These are phyloP conservation scores for Apophysomyces elegans DNA, from an alignment of 371 early-diverging fungal genomes.

Conservation along the genomic window DNA sequence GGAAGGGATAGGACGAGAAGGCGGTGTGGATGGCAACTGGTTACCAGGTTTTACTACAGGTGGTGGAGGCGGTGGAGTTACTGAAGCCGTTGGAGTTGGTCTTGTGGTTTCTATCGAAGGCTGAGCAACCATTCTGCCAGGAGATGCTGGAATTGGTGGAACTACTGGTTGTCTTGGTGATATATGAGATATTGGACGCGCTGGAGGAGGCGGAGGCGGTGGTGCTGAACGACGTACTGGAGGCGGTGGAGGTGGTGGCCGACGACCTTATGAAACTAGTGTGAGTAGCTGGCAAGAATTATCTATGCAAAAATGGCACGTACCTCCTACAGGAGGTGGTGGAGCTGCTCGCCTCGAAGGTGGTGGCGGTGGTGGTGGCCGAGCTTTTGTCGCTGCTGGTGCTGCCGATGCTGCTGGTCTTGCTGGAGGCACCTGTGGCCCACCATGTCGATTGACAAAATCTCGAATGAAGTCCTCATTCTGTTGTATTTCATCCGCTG, in stretches of 20 bases:
- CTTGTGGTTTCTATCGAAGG: too few species aligned
- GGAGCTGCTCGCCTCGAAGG: slow-evolving; percentile 30
- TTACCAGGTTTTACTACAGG: background rate
- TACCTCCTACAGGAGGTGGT: slow-evolving; percentile 44
- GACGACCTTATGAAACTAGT: slow-evolving; percentile 29
- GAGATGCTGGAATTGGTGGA: slow-evolving; percentile 8
- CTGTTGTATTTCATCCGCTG: slow-evolving; percentile 45
- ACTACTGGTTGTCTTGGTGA: background rate
- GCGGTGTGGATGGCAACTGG: background rate
- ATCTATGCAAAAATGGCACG: background rate
- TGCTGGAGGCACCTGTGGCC: slow-evolving; percentile 31
- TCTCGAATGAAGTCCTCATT: slow-evolving; percentile 54
- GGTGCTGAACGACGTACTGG: slow-evolving; percentile 18
- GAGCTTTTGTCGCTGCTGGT: slow-evolving; percentile 28
- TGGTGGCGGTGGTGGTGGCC: slow-evolving; percentile 47
- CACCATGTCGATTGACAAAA: slow-evolving; percentile 50
- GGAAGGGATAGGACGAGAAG: slow-evolving; percentile 4
- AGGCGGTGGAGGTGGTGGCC: slow-evolving; percentile 51
- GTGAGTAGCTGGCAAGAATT: too few species aligned
- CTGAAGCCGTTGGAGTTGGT: too few species aligned
- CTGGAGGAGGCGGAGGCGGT: slow-evolving; percentile 27
- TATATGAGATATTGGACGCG: slow-evolving; percentile 15
- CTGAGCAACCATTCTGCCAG: background rate
- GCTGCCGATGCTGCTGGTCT: slow-evolving; percentile 25
- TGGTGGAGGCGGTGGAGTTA: slow-evolving; percentile 11